phyloP scores from a whole-genome alignment of 768 basidiomycete genomes.

The Pleurotus cornucopiae region DNA sequence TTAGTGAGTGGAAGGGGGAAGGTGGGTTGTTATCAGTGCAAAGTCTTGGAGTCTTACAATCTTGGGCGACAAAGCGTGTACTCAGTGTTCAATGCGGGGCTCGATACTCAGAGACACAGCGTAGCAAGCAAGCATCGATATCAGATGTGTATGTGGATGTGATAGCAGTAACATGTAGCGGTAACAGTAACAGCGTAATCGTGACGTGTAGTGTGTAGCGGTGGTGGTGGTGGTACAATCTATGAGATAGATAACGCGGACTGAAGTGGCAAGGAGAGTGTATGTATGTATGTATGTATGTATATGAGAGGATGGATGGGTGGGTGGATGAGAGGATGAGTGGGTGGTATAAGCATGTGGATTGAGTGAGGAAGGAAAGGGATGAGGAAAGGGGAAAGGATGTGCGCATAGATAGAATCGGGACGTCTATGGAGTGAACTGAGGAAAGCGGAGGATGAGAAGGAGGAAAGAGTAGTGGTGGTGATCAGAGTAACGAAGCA shows the following conservation, averaged over 20 bases:
- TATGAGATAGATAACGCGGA: neutral
- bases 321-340: neutral
- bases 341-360: neutral
- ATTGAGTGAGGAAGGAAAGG: neutral
- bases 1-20: no score
- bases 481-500: no score
- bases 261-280: neutral
- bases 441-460: slow-evolving; percentile 1
- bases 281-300: neutral
- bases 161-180: no score
- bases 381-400: slow-evolving; percentile 3
- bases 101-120: no score
- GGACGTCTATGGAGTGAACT: neutral
- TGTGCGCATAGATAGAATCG: neutral
- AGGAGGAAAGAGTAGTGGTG: neutral
- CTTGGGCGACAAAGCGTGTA: no score
- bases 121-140: no score
- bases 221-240: neutral
- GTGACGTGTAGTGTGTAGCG: no score
- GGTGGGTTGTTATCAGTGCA: no score
- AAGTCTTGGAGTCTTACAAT: no score
- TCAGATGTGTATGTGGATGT: no score
- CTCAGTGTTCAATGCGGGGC: no score
- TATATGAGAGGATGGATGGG: neutral
- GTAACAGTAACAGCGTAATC: no score